Conservation (phyloP, 768 basidiomycete species). For the Trametes cingulata region DNA sequence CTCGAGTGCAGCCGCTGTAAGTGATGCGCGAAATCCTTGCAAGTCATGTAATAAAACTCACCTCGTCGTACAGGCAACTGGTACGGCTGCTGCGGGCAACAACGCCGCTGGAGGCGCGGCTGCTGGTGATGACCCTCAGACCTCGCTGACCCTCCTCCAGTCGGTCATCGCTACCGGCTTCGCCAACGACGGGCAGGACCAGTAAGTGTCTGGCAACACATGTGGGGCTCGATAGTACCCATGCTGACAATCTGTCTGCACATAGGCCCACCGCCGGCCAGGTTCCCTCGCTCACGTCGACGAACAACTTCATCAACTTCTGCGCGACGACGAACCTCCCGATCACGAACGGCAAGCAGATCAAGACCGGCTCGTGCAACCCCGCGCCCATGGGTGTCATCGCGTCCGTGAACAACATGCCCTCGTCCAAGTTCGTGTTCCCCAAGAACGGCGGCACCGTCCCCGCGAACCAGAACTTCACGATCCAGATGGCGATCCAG, state of each 20-base stretch:
- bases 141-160: constrained; percentile 46
- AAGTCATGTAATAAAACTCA: neutral
- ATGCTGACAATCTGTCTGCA: constrained; percentile 3
- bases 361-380: constrained; percentile 57
- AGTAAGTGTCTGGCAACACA: constrained; percentile 8
- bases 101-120: constrained; percentile 7
- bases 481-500: constrained; percentile 48
- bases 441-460: constrained; percentile 50
- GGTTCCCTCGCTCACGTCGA: constrained; percentile 58
- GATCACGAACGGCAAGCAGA: constrained; percentile 62
- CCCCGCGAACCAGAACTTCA: constrained; percentile 50
- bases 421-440: constrained; percentile 52
- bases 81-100: constrained; percentile 17
- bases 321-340: constrained; percentile 52
- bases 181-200: constrained; percentile 47
- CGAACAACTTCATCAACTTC: constrained; percentile 76
- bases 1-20: constrained; percentile 22
- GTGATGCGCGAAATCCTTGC: neutral
- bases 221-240: neutral
- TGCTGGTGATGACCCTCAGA: constrained; percentile 40
- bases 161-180: constrained; percentile 59
- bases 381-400: constrained; percentile 63
- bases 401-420: constrained; percentile 49
- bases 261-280: constrained; percentile 41
- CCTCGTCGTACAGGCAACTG: neutral